Base-by-base conservation (phyloP, 495 filamentous ascomycete species). In the Aspergillus bridgeri region DNA sequence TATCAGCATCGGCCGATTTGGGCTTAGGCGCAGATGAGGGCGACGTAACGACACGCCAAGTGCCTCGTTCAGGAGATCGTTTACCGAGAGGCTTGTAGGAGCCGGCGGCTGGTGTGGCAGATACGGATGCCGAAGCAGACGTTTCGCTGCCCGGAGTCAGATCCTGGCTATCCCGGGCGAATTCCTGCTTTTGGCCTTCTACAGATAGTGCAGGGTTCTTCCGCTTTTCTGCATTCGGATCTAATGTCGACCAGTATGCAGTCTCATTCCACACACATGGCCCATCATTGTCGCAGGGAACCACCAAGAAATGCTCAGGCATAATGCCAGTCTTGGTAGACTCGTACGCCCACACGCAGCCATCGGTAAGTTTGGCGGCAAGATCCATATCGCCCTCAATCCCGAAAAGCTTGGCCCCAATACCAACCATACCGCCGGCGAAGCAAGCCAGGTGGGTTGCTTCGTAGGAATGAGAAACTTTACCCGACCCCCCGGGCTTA, bases 281-380 rank as follows among this genome's bases (percentile, higher is more conserved):
- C 25, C 81, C 69, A 5, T 65, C 67, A 55, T 86, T 78, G n/a
- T 81, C 75, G 66, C 94, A 98, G 2, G 85, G 81, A 22, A 92
- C 61, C 0, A 87, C 71, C 5, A 67, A 65, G 54, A 90, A 88
- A 6, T 69, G 69, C 69, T 98, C 94, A 1, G 94, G 92, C 92
- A 96, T 96, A 61, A 98, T 90, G 4, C 93, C 95, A 0, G 86
- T 88, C 2, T 83, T 77, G 13, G 89, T 91, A 18, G 81, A 79
- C 62, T 90, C 85, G 67, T 98, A 98, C 2, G 91, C 88, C 93
- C 91, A 98, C 3, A 94, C 88, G 67, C 94, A 98, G 20, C 93
- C 95, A 56, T 96, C 92, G 0, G 93, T 89, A 13, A 98, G 82
- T 66, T 89, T 89, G 60, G 80, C 79, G 6, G 88, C 94, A 47